These are phyloP conservation scores for Nephelium lappaceum DNA, from an alignment of 345 rosid genomes.

Conservation along the genomic window DNA sequence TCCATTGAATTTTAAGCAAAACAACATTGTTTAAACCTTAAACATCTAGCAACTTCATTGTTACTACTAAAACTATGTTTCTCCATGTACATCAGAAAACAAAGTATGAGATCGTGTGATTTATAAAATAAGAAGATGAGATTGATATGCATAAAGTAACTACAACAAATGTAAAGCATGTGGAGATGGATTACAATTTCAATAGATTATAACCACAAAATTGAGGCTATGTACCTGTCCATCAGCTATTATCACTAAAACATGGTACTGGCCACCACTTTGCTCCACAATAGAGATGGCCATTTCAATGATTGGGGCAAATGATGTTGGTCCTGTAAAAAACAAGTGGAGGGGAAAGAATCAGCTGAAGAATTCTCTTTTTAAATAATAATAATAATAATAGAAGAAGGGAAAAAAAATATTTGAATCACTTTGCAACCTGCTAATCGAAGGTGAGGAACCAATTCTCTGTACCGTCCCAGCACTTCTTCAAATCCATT, in stretches of 20 bases:
- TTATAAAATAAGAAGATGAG: neutral
- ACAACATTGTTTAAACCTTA: neutral
- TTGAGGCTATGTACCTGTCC: conserved; percentile 67
- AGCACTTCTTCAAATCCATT: conserved; percentile 96
- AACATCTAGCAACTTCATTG: neutral
- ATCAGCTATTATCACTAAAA: conserved; percentile 88
- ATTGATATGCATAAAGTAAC: neutral
- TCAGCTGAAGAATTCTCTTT: neutral
- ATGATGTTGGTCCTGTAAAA: conserved; percentile 84
- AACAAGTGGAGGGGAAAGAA: neutral
- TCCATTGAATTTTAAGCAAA: neutral
- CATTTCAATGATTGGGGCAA: conserved; percentile 95
- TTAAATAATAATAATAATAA: neutral
- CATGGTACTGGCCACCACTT: conserved; percentile 96
- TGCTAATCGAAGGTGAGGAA: conserved; percentile 81
- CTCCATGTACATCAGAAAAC: neutral
- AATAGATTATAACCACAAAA: neutral
- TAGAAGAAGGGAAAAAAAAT: conserved; percentile 8
- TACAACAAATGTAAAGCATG: neutral
- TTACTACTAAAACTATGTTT: neutral
- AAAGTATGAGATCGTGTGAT: neutral
- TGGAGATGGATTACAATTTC: neutral
- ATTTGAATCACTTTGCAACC: conserved; percentile 40
- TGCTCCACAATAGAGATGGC: conserved; percentile 92
- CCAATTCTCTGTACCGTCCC: conserved; percentile 67